phyloP scores from a whole-genome alignment of 768 basidiomycete genomes.

The Amanita polypyramis region DNA sequence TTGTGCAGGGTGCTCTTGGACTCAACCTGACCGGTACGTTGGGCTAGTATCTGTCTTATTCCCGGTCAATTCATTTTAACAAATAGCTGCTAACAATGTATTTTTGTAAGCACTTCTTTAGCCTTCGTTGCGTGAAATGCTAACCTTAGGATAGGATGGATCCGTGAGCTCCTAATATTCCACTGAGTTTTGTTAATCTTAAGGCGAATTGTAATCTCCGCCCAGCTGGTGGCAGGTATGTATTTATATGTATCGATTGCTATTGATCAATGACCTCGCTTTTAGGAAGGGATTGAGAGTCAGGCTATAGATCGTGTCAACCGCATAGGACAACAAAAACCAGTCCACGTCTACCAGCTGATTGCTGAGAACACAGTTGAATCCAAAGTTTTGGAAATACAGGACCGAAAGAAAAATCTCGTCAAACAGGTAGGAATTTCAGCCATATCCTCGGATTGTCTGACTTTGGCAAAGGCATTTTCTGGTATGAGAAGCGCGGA shows the following conservation, averaged over 20 bases:
- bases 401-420: constrained; percentile 72
- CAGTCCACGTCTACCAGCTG: constrained; percentile 80
- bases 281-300: constrained; percentile 70
- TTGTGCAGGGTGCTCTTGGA: constrained; percentile 61
- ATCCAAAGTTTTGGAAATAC: constrained; percentile 79
- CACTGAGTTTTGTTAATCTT: background rate
- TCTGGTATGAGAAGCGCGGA: constrained; percentile 72
- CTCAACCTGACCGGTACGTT: constrained; percentile 60
- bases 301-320: constrained; percentile 79
- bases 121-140: background rate
- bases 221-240: constrained; percentile 69
- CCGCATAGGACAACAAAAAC: constrained; percentile 76
- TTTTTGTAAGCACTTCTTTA: constrained; percentile 46
- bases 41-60: constrained; percentile 1
- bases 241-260: background rate
- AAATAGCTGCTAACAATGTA: constrained; percentile 69
- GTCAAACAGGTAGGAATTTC: constrained; percentile 51
- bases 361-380: constrained; percentile 88
- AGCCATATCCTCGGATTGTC: background rate
- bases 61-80: background rate
- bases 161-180: constrained; percentile 41
- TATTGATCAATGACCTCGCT: constrained; percentile 7
- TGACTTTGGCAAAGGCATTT: constrained; percentile 49
- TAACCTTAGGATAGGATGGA: constrained; percentile 49
- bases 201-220: background rate